phyloP scores from a whole-genome alignment of 768 basidiomycete species.

The Gloeopeniophorella convolvens region DNA sequence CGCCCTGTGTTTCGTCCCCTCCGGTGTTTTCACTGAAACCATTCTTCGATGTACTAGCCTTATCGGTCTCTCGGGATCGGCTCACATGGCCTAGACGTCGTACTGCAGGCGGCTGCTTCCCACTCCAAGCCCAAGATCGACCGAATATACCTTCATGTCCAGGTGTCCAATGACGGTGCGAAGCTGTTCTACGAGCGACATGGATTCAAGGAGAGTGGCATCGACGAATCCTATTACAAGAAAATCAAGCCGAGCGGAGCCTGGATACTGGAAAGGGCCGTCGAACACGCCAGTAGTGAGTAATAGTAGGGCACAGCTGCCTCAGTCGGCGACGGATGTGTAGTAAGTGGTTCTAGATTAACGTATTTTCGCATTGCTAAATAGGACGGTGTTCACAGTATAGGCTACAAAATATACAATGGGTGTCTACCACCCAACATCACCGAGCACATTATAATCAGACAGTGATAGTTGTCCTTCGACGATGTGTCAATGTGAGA shows the following conservation, averaged over 20 bases:
- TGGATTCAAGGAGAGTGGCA: conserved; percentile 63
- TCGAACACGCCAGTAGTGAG: conserved; percentile 22
- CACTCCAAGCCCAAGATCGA: conserved; percentile 56
- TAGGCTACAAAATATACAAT: conserved; percentile 17
- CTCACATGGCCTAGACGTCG: conserved; percentile 59
- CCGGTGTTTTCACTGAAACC: background rate
- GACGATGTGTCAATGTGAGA: conserved; percentile 1
- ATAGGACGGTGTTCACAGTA: conserved; percentile 10
- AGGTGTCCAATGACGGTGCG: conserved; percentile 71
- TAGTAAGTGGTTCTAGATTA: conserved; percentile 14
- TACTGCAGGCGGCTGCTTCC: conserved; percentile 56
- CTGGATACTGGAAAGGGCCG: conserved; percentile 73
- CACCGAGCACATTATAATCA: conserved; percentile 17
- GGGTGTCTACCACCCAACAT: conserved; percentile 10
- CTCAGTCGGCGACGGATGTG: background rate
- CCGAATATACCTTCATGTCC: conserved; percentile 80
- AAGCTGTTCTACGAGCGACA: conserved; percentile 80
- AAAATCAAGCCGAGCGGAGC: conserved; percentile 80
- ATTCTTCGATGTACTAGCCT: conserved; percentile 42
- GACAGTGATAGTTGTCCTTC: conserved; percentile 1
- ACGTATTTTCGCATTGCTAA: conserved; percentile 7
- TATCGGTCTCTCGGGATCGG: conserved; percentile 79
- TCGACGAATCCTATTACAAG: conserved; percentile 80
- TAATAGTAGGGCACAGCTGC: background rate
- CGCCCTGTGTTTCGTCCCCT: conserved; percentile 25